Evolutionary conservation across 78 protist genomes (phyloP), one percentile per base, ranked within the genome.

Genomic region (Dictyostelium firmibasis): DNA sequence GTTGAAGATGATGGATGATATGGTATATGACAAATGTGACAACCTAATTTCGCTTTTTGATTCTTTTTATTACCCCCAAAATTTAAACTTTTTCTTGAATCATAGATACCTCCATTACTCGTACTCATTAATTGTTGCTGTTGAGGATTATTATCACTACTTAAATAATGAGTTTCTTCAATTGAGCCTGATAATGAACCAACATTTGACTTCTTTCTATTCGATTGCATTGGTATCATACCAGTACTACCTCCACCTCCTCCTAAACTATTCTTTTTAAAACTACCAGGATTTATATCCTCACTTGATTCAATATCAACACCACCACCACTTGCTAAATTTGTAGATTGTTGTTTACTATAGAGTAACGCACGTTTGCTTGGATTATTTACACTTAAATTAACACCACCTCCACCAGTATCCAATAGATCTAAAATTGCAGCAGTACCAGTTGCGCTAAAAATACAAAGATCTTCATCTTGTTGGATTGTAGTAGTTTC

Each of bases 371-470:
- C 38, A 11, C 75, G 31, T 67, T 67, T 67, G 25, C 75, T 35
- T 74, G 44, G n/a, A 29, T 16, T 81, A 47, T 47, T 47, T 20
- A 29, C 35, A 35, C 11, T 53, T 47, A 36, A 47, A 81, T 16
- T n/a, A 11, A 20, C 47, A 4, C 20, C 35, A 41, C 60, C 25
- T 3, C 53, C 69, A 25, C 53, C 38, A 16, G 20, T 44, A n/a
- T 77, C 84, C 7, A 77, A 35, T 20, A 75, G 23, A 47, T 86
- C 91, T 38, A 91, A 50, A 43, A 92, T 76, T n/a, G 70, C 96
- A 35, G 97, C 97, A 1, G 97, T 93, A 67, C 98, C 98, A n/a
- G 75, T 41, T 0, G 97, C 98, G 60, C 96, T 75, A 41, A 94
- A 86, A 14, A 97, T 77, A 60, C 96, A 88, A 29, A 94, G 81